Conservation (phyloP, 176 grass and related monocot species). For the Lolium perenne region DNA sequence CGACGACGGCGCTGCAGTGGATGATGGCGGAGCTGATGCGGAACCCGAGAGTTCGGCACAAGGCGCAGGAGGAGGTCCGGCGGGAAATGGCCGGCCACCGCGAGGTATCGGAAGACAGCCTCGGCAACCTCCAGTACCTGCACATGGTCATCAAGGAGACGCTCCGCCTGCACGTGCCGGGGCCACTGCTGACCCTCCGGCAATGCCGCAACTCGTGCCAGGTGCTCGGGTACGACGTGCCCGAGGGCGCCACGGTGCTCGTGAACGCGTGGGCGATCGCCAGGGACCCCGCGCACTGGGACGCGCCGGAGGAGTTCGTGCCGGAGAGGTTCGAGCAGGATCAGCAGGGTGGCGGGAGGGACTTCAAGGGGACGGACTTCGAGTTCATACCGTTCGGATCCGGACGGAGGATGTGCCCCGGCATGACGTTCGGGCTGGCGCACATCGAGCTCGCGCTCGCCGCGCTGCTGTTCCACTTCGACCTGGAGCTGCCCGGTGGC, state of each 20-base stretch:
- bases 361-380: slow-evolving; percentile 57
- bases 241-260: slow-evolving; percentile 26
- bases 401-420: slow-evolving; percentile 56
- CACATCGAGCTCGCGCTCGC: slow-evolving; percentile 56
- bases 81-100: background rate
- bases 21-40: slow-evolving; percentile 52
- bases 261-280: slow-evolving; percentile 70
- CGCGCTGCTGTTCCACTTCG: slow-evolving; percentile 57
- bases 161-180: slow-evolving; percentile 59
- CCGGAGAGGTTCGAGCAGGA: slow-evolving; percentile 51
- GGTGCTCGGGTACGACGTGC: slow-evolving; percentile 52
- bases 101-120: slow-evolving; percentile 23
- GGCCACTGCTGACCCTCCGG: slow-evolving; percentile 41
- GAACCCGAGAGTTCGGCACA: slow-evolving; percentile 36
- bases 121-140: slow-evolving; percentile 39
- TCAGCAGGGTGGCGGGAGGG: background rate
- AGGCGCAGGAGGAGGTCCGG: slow-evolving; percentile 50
- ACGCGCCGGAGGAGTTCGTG: slow-evolving; percentile 36
- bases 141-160: slow-evolving; percentile 55
- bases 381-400: slow-evolving; percentile 57
- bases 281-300: slow-evolving; percentile 52
- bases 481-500: slow-evolving; percentile 38
- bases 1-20: slow-evolving; percentile 51
- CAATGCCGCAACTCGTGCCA: slow-evolving; percentile 19
- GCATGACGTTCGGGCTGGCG: slow-evolving; percentile 54